Conservation (phyloP, 208 protist genomes). For the Histomonas meleagridis region DNA sequence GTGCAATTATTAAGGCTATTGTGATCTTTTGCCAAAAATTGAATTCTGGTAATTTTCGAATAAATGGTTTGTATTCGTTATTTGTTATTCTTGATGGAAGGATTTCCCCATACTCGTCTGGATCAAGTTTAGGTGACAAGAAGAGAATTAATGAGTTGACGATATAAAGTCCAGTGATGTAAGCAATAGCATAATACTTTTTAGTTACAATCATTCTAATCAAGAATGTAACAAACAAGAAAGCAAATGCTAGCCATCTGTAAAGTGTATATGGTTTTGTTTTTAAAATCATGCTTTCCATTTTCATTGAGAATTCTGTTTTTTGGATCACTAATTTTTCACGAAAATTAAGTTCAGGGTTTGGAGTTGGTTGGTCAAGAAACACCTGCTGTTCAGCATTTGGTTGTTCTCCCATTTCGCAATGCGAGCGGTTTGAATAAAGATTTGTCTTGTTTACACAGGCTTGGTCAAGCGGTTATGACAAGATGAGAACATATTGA, state of each 20-base stretch:
- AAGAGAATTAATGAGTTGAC: not conserved
- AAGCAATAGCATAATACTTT: not conserved
- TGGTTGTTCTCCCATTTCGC: too few relatives aligned
- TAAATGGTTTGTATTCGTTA: not conserved
- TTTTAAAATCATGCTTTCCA: not conserved
- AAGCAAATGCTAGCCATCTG: not conserved
- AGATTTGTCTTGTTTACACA: too few relatives aligned
- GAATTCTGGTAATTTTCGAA: slow-evolving; percentile 12
- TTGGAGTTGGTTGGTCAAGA: too few relatives aligned
- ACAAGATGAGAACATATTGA: too few relatives aligned
- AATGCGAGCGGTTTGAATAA: too few relatives aligned
- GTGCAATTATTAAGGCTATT: not conserved
- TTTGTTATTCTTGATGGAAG: not conserved
- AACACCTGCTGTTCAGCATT: too few relatives aligned
- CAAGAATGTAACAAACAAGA: not conserved
- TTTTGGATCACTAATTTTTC: not conserved
- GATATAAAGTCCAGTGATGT: not conserved
- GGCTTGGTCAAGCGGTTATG: too few relatives aligned
- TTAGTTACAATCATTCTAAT: not conserved
- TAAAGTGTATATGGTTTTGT: not conserved
- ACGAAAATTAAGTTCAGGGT: too few relatives aligned
- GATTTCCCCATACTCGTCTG: not conserved
- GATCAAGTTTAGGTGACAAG: not conserved
- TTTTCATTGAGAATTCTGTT: not conserved
- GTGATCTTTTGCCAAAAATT: not conserved